Base-by-base conservation (phyloP, 2,329 filamentous ascomycete genomes). In the Aspergillus luchuensis region DNA sequence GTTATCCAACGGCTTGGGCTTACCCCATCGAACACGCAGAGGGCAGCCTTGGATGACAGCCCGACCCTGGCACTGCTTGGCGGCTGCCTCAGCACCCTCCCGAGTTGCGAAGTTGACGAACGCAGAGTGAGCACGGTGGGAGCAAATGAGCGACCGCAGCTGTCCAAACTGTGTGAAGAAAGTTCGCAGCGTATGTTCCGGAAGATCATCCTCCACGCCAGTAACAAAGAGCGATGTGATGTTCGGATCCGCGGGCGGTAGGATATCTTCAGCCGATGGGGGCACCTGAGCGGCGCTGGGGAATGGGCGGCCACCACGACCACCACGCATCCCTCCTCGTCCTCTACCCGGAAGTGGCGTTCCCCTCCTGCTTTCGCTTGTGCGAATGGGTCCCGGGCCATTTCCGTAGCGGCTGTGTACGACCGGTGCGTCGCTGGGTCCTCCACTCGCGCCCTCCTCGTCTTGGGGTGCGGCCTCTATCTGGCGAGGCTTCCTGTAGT, bases 211-310 rank as follows among this genome's bases (percentile, higher is more conserved):
- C 76, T 99, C 95, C 2, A 99, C 88, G 8, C 95, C 96, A 0
- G 94, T 97, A 30, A 98, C 85, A 72, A 99, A 99, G 0, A 99
- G 84, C 0, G 94, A 97, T 69, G 91, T 96, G 73, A 99, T 90
- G 61, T 91, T 95, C 58, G 82, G 85, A 72, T 99, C 94, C 3
- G 86, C 80, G 0, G 95, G 96, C 0, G 95, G 95, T 2, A 89
- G 77, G 78, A 93, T 96, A 77, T 99, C 95, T 71, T 91, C 88
- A 0, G 91, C 89, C 15, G 88, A 89, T 0, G 92, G 92, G 2
- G 92, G 91, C 36, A 93, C 78, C 67, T 92, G 87, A 13, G 91
- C 87, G 8, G 86, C 85, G 62, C 86, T 85, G 0, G 91, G 88
- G 65, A 93, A 92, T 5, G 85, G 80, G 67, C 87, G 81, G 45